phyloP scores from a whole-genome alignment of 148 eudicot genomes.

The Diospyros lotus region DNA sequence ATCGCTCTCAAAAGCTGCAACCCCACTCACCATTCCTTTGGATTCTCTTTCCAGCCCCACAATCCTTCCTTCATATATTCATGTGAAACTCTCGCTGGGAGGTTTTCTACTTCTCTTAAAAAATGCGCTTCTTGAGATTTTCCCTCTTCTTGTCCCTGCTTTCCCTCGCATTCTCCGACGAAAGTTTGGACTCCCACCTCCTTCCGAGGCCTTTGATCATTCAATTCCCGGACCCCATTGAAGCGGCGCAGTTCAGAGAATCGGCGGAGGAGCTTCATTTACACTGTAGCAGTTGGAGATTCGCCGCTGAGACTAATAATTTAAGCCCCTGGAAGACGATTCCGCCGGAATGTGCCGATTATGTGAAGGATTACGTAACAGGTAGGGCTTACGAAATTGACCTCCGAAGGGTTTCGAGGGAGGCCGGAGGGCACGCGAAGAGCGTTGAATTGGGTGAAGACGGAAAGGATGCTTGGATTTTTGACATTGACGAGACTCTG shows the following conservation, averaged over 20 bases:
- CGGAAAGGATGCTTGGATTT: slow-evolving; percentile 79
- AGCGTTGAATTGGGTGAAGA: slow-evolving; percentile 41
- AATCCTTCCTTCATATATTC: too few species aligned
- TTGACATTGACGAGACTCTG: slow-evolving; percentile 89
- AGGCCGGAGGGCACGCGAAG: slow-evolving; percentile 52
- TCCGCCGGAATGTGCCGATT: slow-evolving; percentile 70
- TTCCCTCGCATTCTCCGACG: slow-evolving; percentile 25
- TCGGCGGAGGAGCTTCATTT: slow-evolving; percentile 24
- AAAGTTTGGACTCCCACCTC: slow-evolving; percentile 19
- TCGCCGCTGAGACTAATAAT: slow-evolving; percentile 77
- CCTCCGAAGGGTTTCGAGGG: slow-evolving; percentile 55
- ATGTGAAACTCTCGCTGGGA: too few species aligned
- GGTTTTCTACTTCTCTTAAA: too few species aligned
- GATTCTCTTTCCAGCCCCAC: too few species aligned
- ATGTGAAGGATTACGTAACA: slow-evolving; percentile 57
- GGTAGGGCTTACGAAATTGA: slow-evolving; percentile 54
- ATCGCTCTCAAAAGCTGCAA: too few species aligned
- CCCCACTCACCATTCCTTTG: too few species aligned
- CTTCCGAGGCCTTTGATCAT: slow-evolving; percentile 56
- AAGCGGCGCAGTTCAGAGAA: slow-evolving; percentile 11
- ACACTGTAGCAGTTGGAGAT: slow-evolving; percentile 78
- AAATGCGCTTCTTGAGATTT: slow-evolving; percentile 7
- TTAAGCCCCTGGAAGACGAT: slow-evolving; percentile 75
- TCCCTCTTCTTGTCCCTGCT: slow-evolving; percentile 25
- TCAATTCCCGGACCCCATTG: slow-evolving; percentile 36